Percentiles rank a stretch among this genome's conserved stretches.
phyloP scores from a whole-genome alignment of 2,329 filamentous ascomycete genomes.

The Emergomyces pasteurianus region DNA sequence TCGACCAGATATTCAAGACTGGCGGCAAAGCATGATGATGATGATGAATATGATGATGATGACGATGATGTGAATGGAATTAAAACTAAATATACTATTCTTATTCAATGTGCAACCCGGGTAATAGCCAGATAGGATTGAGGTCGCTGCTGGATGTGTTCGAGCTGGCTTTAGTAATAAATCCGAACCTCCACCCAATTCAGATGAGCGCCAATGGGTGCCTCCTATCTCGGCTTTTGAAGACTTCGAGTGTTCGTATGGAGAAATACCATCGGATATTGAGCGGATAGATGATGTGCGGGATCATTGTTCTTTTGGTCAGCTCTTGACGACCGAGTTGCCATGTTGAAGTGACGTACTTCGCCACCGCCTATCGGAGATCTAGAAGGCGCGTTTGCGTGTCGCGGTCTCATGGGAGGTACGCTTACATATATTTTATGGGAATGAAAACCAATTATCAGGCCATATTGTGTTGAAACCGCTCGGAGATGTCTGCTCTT shows the following conservation, averaged over 20 bases:
- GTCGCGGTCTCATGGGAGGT: neutral
- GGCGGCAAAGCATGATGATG: slow-evolving; percentile 25
- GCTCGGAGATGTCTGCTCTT: neutral
- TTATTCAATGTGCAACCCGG: neutral
- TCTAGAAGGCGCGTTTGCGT: neutral
- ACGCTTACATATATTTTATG: neutral
- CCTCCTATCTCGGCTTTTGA: neutral
- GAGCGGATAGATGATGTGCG: neutral
- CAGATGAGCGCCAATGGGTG: neutral
- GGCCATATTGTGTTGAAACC: neutral
- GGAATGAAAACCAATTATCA: neutral
- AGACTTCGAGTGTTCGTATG: neutral
- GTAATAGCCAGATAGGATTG: neutral
- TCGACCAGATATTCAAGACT: slow-evolving; percentile 71
- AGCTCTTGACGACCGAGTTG: neutral
- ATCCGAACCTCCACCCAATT: neutral
- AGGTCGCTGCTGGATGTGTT: neutral
- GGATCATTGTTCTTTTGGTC: neutral
- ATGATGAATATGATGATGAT: neutral
- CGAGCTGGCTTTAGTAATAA: neutral
- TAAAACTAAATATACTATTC: neutral
- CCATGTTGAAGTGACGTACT: neutral
- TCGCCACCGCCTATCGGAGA: neutral
- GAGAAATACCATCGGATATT: neutral
- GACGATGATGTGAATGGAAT: neutral